A percentile compares a stretch with the other conserved stretches of the same genome.
Evolutionary conservation across 495 filamentous ascomycete species (phyloP).

Genomic region (Sabuloglossum arenarium): DNA sequence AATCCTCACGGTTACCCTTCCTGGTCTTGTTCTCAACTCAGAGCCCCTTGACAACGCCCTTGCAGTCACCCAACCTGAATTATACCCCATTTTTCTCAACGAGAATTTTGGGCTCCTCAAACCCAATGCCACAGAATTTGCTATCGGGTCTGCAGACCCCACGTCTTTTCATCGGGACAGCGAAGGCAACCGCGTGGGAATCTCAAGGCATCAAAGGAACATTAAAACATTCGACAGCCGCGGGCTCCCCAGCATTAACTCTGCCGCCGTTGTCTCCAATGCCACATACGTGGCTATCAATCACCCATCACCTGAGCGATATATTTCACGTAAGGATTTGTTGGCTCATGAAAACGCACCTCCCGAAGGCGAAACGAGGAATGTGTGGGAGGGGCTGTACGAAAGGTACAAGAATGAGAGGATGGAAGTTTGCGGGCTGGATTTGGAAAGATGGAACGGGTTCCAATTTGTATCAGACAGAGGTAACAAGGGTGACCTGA

Average conservation of each 20-base stretch:
- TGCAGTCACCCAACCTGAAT: constrained; percentile 7
- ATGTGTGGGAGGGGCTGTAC: constrained; percentile 3
- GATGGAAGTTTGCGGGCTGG: not conserved
- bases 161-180: not conserved
- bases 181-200: not conserved
- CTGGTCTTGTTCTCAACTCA: constrained; percentile 22
- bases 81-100: not conserved
- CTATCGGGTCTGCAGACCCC: not conserved
- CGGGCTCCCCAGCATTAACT: not conserved
- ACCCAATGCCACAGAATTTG: not conserved
- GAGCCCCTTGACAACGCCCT: constrained; percentile 23
- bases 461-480: not conserved
- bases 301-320: not conserved
- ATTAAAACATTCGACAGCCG: not conserved
- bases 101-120: not conserved
- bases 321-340: not conserved
- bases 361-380: not conserved
- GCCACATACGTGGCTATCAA: not conserved
- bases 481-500: not conserved
- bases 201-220: not conserved
- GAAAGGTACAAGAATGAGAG: not conserved
- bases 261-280: not conserved
- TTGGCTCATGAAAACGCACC: not conserved
- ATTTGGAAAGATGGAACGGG: not conserved
- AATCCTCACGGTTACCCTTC: constrained; percentile 18